A percentile compares a stretch with the other conserved stretches of the same genome.
Evolutionary conservation across 768 basidiomycete species (phyloP).

Genomic region (Postia placenta): DNA sequence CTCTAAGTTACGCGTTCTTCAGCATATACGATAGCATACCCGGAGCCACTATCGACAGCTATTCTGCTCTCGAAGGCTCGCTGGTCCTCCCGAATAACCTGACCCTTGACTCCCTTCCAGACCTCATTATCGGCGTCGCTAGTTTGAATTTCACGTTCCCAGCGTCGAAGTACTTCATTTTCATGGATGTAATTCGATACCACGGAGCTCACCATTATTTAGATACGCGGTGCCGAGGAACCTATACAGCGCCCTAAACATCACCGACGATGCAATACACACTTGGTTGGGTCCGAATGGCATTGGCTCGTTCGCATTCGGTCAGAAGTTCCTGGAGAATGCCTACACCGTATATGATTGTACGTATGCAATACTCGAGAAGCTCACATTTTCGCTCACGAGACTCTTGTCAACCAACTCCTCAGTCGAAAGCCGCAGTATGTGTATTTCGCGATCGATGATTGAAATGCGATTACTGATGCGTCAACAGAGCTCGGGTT

Average conservation of each 20-base stretch:
- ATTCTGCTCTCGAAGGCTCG: neutral
- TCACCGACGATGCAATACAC: constrained; percentile 5
- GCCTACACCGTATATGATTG: constrained; percentile 7
- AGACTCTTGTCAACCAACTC: no score
- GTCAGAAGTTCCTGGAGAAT: constrained; percentile 3
- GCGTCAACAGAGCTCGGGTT: no score
- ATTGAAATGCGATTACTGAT: no score
- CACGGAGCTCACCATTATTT: neutral
- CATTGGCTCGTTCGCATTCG: neutral
- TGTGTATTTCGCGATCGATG: no score
- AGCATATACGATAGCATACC: neutral
- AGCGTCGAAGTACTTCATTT: neutral
- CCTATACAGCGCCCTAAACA: constrained; percentile 1
- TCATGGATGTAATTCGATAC: neutral
- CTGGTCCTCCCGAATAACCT: neutral
- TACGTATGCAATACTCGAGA: no score
- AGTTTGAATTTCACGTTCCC: neutral
- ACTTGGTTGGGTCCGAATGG: constrained; percentile 3
- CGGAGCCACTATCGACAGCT: neutral
- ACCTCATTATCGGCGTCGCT: neutral
- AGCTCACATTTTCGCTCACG: no score
- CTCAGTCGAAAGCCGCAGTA: no score
- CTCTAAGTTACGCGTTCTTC: neutral
- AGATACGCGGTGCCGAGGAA: constrained; percentile 3
- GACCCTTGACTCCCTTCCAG: neutral